A percentile compares a stretch with the other conserved stretches of the same genome.
Evolutionary conservation across 2,329 filamentous ascomycete species (phyloP).

Genomic region (Arthrobotrys musiformis): DNA sequence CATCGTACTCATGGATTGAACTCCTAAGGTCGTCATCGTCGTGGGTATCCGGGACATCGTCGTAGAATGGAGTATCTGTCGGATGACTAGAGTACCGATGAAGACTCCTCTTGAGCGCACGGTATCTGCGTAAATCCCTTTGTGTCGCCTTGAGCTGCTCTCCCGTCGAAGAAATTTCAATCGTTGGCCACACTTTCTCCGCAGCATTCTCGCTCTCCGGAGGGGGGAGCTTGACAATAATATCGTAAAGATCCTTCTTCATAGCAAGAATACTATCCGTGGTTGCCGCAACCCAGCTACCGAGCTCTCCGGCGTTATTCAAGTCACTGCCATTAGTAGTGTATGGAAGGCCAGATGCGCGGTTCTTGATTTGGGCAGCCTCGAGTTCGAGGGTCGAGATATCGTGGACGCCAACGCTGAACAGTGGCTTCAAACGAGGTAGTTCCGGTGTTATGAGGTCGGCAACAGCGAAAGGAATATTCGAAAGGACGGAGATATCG

Average conservation of each 20-base stretch:
- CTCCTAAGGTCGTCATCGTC: constrained; percentile 48
- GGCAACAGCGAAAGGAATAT: constrained; percentile 79
- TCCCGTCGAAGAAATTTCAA: constrained; percentile 73
- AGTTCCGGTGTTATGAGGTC: constrained; percentile 56
- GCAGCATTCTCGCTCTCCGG: constrained; percentile 69
- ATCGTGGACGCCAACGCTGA: constrained; percentile 91
- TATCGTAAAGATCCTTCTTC: constrained; percentile 87
- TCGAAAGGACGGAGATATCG: constrained; percentile 89
- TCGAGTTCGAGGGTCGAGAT: constrained; percentile 79
- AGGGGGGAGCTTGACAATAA: constrained; percentile 83
- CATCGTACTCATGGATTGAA: constrained; percentile 52
- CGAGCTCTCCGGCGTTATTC: constrained; percentile 63
- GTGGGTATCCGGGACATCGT: constrained; percentile 58
- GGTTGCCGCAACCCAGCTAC: constrained; percentile 88
- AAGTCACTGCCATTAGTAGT: constrained; percentile 61
- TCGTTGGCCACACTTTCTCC: constrained; percentile 77
- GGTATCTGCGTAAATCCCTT: constrained; percentile 84
- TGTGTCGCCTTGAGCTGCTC: constrained; percentile 83
- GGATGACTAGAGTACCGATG: constrained; percentile 35
- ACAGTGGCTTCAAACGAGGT: constrained; percentile 78
- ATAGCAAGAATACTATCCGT: constrained; percentile 91
- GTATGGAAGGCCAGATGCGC: constrained; percentile 55
- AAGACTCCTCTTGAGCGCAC: constrained; percentile 74
- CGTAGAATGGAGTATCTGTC: constrained; percentile 61
- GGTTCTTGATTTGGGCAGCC: constrained; percentile 63